Conservation (phyloP, 805 yeast genomes). For the Hanseniaspora meyeri region DNA sequence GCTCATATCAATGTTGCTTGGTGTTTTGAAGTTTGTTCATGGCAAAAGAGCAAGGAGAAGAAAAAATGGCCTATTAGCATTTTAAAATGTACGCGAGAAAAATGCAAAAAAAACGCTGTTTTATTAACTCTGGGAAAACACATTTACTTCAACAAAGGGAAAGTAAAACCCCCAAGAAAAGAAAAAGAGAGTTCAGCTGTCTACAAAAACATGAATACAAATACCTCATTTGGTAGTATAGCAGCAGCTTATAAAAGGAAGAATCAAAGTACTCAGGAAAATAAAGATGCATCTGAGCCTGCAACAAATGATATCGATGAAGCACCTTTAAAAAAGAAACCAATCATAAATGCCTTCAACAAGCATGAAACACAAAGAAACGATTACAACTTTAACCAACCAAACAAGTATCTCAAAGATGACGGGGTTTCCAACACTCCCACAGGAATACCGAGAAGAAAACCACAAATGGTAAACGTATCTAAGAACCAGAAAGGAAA, state of each 20-base stretch:
- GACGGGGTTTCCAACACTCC: not conserved
- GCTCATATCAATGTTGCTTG: not conserved
- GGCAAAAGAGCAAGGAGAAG: too few relatives aligned
- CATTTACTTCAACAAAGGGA: too few relatives aligned
- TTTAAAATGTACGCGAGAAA: too few relatives aligned
- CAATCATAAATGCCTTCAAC: slow-evolving; percentile 7
- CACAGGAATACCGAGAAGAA: slow-evolving; percentile 6
- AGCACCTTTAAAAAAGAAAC: not conserved
- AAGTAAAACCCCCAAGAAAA: too few relatives aligned
- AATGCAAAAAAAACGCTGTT: too few relatives aligned
- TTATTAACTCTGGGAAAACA: too few relatives aligned
- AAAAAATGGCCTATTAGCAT: too few relatives aligned
- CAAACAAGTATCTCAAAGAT: not conserved
- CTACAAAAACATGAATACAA: slow-evolving; percentile 22
- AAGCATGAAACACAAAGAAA: not conserved
- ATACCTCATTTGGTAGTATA: slow-evolving; percentile 59
- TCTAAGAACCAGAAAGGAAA: slow-evolving; percentile 55
- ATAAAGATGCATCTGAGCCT: not conserved
- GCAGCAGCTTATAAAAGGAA: slow-evolving; percentile 56
- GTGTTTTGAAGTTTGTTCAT: not conserved
- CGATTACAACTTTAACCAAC: too few relatives aligned
- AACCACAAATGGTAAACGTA: slow-evolving; percentile 39
- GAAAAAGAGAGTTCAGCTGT: too few relatives aligned
- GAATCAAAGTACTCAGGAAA: slow-evolving; percentile 26
- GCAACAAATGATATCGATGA: slow-evolving; percentile 2